Evolutionary conservation across 2,329 filamentous ascomycete species (phyloP).

Genomic region (Colletotrichum sp.): DNA sequence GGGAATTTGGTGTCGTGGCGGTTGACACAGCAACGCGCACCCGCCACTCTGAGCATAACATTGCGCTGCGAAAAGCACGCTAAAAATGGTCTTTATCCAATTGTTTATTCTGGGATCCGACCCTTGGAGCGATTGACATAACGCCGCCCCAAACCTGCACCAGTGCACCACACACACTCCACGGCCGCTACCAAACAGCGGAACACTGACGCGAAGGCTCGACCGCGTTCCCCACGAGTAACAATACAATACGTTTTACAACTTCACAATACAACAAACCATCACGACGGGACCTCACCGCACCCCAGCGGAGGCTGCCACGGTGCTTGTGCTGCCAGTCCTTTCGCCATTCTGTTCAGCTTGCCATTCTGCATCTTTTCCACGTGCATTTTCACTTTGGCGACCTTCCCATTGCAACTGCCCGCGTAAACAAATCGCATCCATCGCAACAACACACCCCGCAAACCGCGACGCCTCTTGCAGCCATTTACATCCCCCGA

Average conservation of each 20-base stretch:
- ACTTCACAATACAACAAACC: neutral
- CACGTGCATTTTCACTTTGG: constrained; percentile 1
- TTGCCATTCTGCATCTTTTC: constrained; percentile 2
- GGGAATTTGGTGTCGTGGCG: constrained; percentile 6
- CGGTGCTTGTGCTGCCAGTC: neutral
- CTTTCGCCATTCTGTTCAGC: neutral
- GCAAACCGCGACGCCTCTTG: constrained; percentile 5
- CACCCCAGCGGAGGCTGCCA: neutral
- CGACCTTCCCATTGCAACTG: neutral
- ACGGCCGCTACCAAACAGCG: neutral
- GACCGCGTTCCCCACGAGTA: constrained; percentile 19
- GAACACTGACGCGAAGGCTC: constrained; percentile 5
- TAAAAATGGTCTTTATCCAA: neutral
- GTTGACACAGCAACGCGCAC: constrained; percentile 16
- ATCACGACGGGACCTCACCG: constrained; percentile 9
- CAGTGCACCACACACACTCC: neutral
- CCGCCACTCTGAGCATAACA: constrained; percentile 17
- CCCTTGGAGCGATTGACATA: constrained; percentile 18
- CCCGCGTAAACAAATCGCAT: constrained; percentile 11
- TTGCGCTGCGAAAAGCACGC: neutral
- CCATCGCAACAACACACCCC: neutral
- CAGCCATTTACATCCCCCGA: neutral
- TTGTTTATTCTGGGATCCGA: constrained; percentile 17
- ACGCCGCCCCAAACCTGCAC: neutral
- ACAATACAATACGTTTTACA: constrained; percentile 4